These are phyloP conservation scores for Alternaria triticimaculans DNA, from an alignment of 2,329 filamentous ascomycete genomes.

Conservation along the genomic window DNA sequence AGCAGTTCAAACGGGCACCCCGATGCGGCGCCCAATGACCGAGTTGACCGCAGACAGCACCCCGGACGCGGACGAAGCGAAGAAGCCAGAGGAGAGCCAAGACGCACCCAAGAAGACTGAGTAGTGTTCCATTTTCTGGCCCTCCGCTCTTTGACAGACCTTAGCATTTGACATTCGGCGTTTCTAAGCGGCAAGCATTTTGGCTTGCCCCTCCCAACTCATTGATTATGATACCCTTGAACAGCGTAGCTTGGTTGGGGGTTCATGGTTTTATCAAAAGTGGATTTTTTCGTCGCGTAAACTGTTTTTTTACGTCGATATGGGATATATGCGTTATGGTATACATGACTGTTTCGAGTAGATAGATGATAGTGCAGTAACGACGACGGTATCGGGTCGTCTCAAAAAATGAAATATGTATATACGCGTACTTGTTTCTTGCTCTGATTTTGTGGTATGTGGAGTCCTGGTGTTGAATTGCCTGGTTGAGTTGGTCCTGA, in stretches of 20 bases:
- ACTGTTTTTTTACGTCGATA: background rate
- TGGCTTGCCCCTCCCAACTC: background rate
- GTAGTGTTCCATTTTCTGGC: background rate
- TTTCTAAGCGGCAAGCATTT: background rate
- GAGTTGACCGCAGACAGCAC: conserved; percentile 22
- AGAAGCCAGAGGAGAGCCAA: conserved; percentile 8
- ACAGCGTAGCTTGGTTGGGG: conserved; percentile 15
- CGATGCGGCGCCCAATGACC: conserved; percentile 23
- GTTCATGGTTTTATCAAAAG: conserved; percentile 7
- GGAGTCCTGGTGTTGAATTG: too few species aligned
- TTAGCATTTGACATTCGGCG: background rate
- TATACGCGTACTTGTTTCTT: background rate
- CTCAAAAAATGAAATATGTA: background rate
- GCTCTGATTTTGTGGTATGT: background rate
- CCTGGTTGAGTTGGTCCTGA: background rate
- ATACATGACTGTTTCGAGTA: background rate
- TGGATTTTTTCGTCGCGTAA: conserved; percentile 2
- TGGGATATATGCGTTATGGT: conserved; percentile 4
- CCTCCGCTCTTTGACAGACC: background rate
- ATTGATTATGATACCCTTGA: conserved; percentile 7
- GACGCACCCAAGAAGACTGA: conserved; percentile 4
- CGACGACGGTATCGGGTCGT: background rate
- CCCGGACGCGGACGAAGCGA: conserved; percentile 14
- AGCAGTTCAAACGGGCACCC: conserved; percentile 35
- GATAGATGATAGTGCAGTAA: background rate